phyloP scores from a whole-genome alignment of 2,329 filamentous ascomycete species.

The Pestalotiopsis sp. region DNA sequence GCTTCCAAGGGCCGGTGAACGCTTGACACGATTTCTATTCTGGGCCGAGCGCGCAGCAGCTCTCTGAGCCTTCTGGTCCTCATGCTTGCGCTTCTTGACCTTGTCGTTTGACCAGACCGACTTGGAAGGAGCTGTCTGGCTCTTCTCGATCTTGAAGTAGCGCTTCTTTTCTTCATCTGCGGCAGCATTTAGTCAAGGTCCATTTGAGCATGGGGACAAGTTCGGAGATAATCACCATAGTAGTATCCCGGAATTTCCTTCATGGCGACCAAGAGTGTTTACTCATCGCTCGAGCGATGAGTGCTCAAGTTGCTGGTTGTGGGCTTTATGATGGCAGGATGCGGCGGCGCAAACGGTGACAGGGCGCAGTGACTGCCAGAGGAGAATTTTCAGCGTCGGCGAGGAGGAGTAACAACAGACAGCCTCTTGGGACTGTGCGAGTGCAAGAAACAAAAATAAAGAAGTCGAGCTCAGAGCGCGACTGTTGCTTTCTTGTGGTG shows the following conservation, averaged over 20 bases:
- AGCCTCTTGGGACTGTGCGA: too few species aligned
- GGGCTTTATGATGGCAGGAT: too few species aligned
- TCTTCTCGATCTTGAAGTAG: conserved; percentile 69
- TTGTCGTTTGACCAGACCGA: conserved; percentile 59
- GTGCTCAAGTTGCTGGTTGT: too few species aligned
- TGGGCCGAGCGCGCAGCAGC: conserved; percentile 30
- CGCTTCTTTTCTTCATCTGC: conserved; percentile 60
- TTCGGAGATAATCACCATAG: conserved; percentile 43
- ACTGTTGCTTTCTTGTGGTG: too few species aligned
- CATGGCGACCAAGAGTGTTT: conserved; percentile 3
- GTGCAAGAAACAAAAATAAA: too few species aligned
- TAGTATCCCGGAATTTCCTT: conserved; percentile 56
- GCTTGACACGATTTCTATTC: conserved; percentile 40
- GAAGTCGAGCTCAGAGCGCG: too few species aligned
- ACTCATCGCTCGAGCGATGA: too few species aligned
- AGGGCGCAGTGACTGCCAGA: too few species aligned
- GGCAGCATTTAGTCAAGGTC: neutral
- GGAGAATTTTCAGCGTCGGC: too few species aligned
- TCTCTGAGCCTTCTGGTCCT: conserved; percentile 39
- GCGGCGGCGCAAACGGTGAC: too few species aligned
- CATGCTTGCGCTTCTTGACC: conserved; percentile 57
- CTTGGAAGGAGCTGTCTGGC: conserved; percentile 52
- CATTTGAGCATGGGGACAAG: neutral
- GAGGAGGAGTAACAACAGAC: too few species aligned
- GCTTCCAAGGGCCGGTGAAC: conserved; percentile 32